Base-by-base conservation (phyloP, 129 eudicot species). In the sunflower (Helianthus annuus) region DNA sequence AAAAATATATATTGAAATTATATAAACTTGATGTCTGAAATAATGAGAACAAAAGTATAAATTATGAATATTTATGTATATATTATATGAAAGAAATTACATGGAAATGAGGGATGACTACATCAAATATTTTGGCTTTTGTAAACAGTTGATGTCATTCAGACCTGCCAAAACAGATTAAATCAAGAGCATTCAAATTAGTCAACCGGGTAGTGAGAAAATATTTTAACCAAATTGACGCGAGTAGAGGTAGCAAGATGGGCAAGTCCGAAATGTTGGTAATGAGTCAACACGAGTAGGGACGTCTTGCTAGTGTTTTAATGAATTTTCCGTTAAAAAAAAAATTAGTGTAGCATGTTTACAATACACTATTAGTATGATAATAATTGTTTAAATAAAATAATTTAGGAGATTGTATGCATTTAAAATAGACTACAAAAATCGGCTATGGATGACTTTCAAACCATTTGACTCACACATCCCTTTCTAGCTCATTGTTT, bases 141-240 rank as follows among this genome's bases (percentile, higher is more conserved):
- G 57, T 75, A 54, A 48, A 42, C 66, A 42, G 48, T 52, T 42
- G 56, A 68, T 48, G 61, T 58, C 68, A 76, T 64, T 40, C 65
- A 45, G 16, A 57, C 68, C 80, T 76, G 74, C 34, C 53, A 68
- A 48, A 67, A 76, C 17, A 44, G 14, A 64, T 53, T 64, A 45
- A 39, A 49, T 54, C 53, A 74, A 0, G 10, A n/a, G 64, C 29
- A 6, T 8, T 7, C 19, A 17, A 15, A 54, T 24, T 27, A 53
- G 71, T 40, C 13, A 53, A 64, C n/a, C 14, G 24, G 8, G 27
- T 52, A 12, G 6, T 24, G 11, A 57, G 39, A 57, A 15, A 53
- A 6, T 15, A 15, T 15, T 1, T 53, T 24, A 53, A 16, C 59
- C 27, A 16, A 53, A 15, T 10, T 58, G 38, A 22, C 16, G 7